Percentiles rank a stretch among this genome's conserved stretches.
Conservation (phyloP, 345 rosid species). For the Salix dunnii region DNA sequence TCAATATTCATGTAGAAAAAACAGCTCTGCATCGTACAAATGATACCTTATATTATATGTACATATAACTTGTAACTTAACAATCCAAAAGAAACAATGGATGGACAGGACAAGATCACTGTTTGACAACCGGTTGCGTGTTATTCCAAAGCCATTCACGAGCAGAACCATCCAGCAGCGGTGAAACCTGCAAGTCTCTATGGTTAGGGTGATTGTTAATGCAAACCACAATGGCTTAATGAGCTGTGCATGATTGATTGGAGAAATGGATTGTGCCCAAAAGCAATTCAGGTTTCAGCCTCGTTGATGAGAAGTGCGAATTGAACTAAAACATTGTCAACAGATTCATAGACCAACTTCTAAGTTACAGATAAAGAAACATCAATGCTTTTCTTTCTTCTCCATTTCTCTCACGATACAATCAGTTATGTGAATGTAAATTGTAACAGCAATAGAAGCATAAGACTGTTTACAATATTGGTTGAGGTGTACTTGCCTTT, state of each 20-base stretch:
- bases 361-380: no score
- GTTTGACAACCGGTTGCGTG: conserved; percentile 51
- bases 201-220: not conserved
- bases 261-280: no score
- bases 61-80: not conserved
- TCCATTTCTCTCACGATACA: not conserved
- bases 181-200: conserved; percentile 60
- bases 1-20: not conserved
- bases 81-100: not conserved
- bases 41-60: not conserved
- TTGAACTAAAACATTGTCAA: no score
- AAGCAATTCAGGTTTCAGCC: no score
- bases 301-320: no score
- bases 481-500: conserved; percentile 45
- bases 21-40: not conserved
- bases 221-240: not conserved
- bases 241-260: not conserved
- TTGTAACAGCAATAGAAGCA: not conserved
- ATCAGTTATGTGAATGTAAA: not conserved
- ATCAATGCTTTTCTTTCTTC: not conserved
- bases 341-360: no score
- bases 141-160: conserved; percentile 83
- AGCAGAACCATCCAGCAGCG: conserved; percentile 66
- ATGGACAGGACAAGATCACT: conserved; percentile 20
- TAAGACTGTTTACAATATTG: not conserved